A percentile compares a stretch with the other conserved stretches of the same genome.
These are phyloP conservation scores for Leishmania gerbilli DNA, from an alignment of 208 protist species.

Conservation along the genomic window DNA sequence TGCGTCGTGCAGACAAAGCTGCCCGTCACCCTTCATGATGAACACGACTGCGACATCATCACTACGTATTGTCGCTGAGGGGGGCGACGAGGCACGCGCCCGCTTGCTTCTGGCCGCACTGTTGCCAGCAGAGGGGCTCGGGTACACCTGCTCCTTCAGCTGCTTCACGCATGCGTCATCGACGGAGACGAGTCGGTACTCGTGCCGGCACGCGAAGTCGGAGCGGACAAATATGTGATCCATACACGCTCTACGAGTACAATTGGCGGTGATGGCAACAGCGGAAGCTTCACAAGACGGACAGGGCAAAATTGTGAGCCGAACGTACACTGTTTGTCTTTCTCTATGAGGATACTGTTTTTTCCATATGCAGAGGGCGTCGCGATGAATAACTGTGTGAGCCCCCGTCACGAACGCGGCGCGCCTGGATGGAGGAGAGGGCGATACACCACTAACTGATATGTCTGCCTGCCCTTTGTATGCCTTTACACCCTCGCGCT, in stretches of 20 bases:
- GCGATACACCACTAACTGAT: neutral
- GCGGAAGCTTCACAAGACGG: neutral
- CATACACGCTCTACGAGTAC: slow-evolving; percentile 21
- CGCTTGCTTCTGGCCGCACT: neutral
- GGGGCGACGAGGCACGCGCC: neutral
- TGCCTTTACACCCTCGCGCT: neutral
- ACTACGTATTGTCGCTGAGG: neutral
- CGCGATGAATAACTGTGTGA: neutral
- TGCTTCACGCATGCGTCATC: slow-evolving; percentile 32
- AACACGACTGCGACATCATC: slow-evolving; percentile 23
- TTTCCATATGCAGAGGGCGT: neutral
- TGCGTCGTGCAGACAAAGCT: slow-evolving; percentile 43
- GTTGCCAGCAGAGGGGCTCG: neutral
- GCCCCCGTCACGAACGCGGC: too few species aligned
- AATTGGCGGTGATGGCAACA: neutral
- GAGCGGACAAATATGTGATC: slow-evolving; percentile 40
- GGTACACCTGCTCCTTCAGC: slow-evolving; percentile 9
- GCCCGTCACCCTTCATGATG: slow-evolving; percentile 48
- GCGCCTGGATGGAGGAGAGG: neutral
- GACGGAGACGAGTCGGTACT: slow-evolving; percentile 56
- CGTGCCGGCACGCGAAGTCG: slow-evolving; percentile 37
- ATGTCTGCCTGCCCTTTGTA: too few species aligned
- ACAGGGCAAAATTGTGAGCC: neutral
- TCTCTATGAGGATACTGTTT: neutral
- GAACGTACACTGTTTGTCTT: neutral